Percentiles rank a stretch among this genome's conserved stretches.
These are phyloP conservation scores for Phyllostachys edulis DNA, from an alignment of 176 grass and related monocot genomes.

Conservation along the genomic window DNA sequence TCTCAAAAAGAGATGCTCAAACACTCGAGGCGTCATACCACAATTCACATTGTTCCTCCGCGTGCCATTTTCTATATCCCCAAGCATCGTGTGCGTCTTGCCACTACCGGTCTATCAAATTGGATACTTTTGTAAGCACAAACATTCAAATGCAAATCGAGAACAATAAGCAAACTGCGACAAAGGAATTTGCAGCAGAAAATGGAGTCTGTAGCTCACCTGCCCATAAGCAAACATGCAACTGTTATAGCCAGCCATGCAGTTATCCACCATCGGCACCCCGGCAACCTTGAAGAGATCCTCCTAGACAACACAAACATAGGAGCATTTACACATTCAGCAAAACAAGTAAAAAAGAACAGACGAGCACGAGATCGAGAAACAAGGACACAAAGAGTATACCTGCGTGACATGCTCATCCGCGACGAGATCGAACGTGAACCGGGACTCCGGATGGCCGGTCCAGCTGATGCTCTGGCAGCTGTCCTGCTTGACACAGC, in stretches of 20 bases:
- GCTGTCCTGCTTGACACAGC: conserved; percentile 75
- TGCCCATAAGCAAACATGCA: conserved; percentile 99
- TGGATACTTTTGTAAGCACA: not conserved
- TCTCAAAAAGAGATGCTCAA: conserved; percentile 89
- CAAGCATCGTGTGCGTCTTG: conserved; percentile 98
- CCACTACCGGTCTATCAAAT: conserved; percentile 89
- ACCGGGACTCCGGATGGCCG: conserved; percentile 83
- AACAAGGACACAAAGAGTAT: not conserved
- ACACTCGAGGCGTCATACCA: conserved; percentile 96
- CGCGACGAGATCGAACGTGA: conserved; percentile 93
- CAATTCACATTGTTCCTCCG: conserved; percentile 88
- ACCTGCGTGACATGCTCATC: conserved; percentile 96
- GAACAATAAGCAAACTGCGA: not conserved
- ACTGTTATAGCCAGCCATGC: conserved; percentile 90
- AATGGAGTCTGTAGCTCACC: conserved; percentile 41
- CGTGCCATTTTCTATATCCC: conserved; percentile 91
- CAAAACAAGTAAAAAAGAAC: not conserved
- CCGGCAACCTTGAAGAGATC: conserved; percentile 89
- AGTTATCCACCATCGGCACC: conserved; percentile 95
- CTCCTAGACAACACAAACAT: conserved; percentile 47
- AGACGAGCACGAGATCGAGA: not conserved
- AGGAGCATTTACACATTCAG: not conserved
- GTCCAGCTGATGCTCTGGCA: conserved; percentile 81
- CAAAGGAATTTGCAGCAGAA: not conserved
- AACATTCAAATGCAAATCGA: not conserved